Percentiles rank a stretch among this genome's conserved stretches.
Conservation (phyloP, 1,139 yeast species). For the Blastobotrys serpentis region DNA sequence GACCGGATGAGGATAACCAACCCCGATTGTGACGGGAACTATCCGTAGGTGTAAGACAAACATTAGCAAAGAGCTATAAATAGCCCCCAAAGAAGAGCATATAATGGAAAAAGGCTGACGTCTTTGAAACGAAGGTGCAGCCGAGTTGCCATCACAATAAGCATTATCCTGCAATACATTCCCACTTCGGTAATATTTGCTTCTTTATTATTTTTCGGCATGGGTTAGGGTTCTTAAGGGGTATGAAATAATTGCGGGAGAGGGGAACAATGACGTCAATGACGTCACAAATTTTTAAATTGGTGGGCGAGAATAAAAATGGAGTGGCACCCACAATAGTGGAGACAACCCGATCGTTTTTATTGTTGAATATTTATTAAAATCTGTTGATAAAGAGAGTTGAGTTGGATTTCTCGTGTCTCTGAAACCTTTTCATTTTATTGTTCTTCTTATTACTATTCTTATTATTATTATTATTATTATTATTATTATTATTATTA, state of each 20-base stretch:
- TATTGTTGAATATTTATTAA: too few species aligned
- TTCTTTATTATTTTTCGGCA: neutral
- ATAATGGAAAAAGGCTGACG: neutral
- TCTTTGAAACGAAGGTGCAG: neutral
- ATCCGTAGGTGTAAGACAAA: neutral
- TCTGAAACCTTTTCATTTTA: too few species aligned
- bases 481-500: too few species aligned
- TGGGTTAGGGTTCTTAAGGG: neutral
- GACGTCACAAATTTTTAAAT: too few species aligned
- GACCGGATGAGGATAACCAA: too few species aligned
- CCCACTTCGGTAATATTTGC: neutral
- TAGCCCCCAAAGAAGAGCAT: neutral
- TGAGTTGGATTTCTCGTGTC: too few species aligned
- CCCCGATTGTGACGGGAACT: neutral
- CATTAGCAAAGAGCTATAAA: neutral
- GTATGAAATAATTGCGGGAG: neutral
- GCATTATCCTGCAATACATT: neutral
- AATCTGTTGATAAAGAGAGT: too few species aligned
- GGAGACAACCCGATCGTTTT: too few species aligned
- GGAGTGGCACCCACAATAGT: neutral
- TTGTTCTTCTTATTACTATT: too few species aligned
- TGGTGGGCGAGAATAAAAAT: too few species aligned
- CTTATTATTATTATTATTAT: too few species aligned
- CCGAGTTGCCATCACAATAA: neutral
- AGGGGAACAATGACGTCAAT: neutral